phyloP scores from a whole-genome alignment of 768 basidiomycete species.

The Imleria badia region DNA sequence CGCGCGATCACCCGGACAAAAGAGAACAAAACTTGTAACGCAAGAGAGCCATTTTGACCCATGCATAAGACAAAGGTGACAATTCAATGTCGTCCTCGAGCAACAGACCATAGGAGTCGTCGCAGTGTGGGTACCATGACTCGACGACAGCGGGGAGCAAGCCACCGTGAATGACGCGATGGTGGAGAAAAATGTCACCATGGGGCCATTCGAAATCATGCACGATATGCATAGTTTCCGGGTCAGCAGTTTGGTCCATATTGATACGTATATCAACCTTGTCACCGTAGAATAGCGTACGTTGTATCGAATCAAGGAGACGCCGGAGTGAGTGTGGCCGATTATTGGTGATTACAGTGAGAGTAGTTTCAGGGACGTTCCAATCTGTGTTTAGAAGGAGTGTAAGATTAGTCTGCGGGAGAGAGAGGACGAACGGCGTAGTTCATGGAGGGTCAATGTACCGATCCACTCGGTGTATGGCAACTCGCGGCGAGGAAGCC shows the following conservation, averaged over 20 bases:
- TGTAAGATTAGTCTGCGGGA: constrained; percentile 7
- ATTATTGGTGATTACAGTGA: constrained; percentile 77
- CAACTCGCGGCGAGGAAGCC: constrained; percentile 50
- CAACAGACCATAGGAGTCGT: constrained; percentile 75
- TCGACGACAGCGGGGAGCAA: constrained; percentile 82
- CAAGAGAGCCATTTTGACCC: constrained; percentile 78
- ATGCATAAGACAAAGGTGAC: constrained; percentile 82
- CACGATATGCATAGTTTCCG: constrained; percentile 53
- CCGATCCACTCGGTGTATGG: constrained; percentile 61
- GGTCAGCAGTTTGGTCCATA: constrained; percentile 72
- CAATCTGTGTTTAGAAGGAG: constrained; percentile 52
- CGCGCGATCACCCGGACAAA: not conserved
- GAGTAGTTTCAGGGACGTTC: constrained; percentile 65
- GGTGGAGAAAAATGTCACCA: constrained; percentile 61
- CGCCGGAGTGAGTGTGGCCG: constrained; percentile 70
- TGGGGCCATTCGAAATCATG: constrained; percentile 57
- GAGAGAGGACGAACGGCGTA: constrained; percentile 14
- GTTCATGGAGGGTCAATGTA: constrained; percentile 54
- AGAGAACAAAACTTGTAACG: constrained; percentile 61
- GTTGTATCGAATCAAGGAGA: constrained; percentile 59
- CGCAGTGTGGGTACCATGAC: constrained; percentile 79
- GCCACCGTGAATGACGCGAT: constrained; percentile 76
- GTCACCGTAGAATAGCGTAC: constrained; percentile 68
- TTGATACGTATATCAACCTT: constrained; percentile 62
- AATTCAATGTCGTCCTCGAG: constrained; percentile 88